phyloP scores from a whole-genome alignment of 805 yeast species.

The Starmerella cellae region DNA sequence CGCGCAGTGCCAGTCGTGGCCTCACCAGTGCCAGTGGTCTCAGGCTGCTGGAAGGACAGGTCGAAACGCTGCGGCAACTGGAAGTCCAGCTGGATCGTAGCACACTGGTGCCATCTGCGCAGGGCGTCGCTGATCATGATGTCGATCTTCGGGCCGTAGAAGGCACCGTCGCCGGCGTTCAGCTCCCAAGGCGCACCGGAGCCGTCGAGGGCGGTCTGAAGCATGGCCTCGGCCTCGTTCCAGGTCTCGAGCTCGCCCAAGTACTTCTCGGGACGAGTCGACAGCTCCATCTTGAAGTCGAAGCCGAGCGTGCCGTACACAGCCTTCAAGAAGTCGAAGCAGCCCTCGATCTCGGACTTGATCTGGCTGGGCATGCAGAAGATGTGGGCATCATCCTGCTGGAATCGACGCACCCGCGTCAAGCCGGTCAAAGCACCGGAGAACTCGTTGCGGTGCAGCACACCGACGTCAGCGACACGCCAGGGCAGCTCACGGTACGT shows the following conservation, averaged over 20 bases:
- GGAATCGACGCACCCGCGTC: conserved; percentile 97
- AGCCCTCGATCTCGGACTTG: conserved; percentile 66
- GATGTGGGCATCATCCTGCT: conserved; percentile 97
- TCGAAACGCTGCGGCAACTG: conserved; percentile 92
- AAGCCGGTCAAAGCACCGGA: conserved; percentile 90
- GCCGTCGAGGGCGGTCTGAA: conserved; percentile 66
- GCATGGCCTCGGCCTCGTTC: conserved; percentile 78
- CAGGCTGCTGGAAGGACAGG: conserved; percentile 53
- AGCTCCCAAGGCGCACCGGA: conserved; percentile 90
- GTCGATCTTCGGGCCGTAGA: conserved; percentile 96
- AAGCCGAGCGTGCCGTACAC: conserved; percentile 88
- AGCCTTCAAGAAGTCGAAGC: conserved; percentile 72
- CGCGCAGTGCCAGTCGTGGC: conserved; percentile 37
- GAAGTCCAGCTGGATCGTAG: conserved; percentile 97
- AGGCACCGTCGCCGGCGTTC: conserved; percentile 94
- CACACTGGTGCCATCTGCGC: conserved; percentile 97
- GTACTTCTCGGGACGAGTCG: conserved; percentile 93
- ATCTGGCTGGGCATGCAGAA: conserved; percentile 91
- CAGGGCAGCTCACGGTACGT: conserved; percentile 94
- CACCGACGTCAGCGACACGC: conserved; percentile 98
- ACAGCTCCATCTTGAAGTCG: conserved; percentile 90
- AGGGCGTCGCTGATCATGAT: conserved; percentile 89
- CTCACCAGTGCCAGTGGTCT: conserved; percentile 20
- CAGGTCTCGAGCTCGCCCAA: conserved; percentile 92
- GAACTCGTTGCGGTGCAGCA: conserved; percentile 90